Base-by-base conservation (phyloP, 768 basidiomycete species). In the Gloeopeniophorella convolvens region DNA sequence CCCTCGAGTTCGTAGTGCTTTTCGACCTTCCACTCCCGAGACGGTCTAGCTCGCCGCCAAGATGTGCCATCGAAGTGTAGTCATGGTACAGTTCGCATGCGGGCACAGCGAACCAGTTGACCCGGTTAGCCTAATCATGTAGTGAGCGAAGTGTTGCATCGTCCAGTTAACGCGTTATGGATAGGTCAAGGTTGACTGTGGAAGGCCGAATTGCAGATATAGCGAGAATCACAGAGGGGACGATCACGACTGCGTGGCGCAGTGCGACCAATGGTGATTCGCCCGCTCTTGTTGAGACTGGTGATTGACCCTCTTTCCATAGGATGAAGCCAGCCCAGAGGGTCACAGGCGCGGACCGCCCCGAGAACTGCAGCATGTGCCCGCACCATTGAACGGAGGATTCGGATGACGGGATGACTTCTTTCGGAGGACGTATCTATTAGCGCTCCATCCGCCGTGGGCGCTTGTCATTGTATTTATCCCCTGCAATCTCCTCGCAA, bases 41-140 rank as follows among this genome's bases (percentile, higher is more conserved):
- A 48, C 35, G 34, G 26, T 24, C 40, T 34, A 18, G 27, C 24
- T 34, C 4, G 12, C 36, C 16, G 32, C 39, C 27, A 23, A 33
- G 26, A 58, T 58, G 57, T 58, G 57, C 36, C 23, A 15, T 30
- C 51, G 55, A 28, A 32, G 13, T n/a, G 50, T 53, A 15, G 23
- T 18, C 20, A 11, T 6, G 0, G 21, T 12, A 15, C 13, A 1
- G n/a, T 57, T 31, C 28, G 30, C 23, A 32, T 58, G 57, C 42
- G 55, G 55, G 4, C 42, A 56, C 21, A 23, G 33, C 8, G 57
- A 45, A 13, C 37, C 47, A 27, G 28, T 46, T 30, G 24, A 23
- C 2, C 1, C 35, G 37, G 48, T 46, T 33, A 24, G 28, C 26
- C 27, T 31, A 37, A n/a, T 45, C 31, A 5, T 13, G 21, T 31